These are phyloP conservation scores for Boletus sensibilis DNA, from an alignment of 768 basidiomycete species.

Conservation along the genomic window DNA sequence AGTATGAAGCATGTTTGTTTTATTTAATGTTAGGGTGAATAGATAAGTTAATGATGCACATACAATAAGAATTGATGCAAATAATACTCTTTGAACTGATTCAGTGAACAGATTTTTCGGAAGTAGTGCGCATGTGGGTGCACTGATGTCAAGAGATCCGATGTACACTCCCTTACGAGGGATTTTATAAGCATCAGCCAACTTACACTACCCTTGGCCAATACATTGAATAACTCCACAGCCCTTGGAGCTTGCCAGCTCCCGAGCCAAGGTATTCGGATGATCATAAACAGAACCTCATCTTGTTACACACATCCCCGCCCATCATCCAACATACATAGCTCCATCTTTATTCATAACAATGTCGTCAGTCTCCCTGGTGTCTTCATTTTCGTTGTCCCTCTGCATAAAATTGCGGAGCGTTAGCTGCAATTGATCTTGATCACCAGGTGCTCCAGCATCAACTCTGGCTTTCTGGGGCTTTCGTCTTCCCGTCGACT, in stretches of 20 bases:
- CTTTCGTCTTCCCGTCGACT: slow-evolving; percentile 45
- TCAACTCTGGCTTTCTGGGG: slow-evolving; percentile 31
- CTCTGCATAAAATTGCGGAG: slow-evolving; percentile 50
- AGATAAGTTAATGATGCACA: slow-evolving; percentile 3
- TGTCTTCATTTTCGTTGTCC: slow-evolving; percentile 24
- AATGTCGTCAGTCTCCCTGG: slow-evolving; percentile 34
- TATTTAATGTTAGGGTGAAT: slow-evolving; percentile 1
- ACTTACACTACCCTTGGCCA: background rate
- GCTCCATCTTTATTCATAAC: slow-evolving; percentile 61
- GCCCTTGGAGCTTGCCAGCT: background rate
- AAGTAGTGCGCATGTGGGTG: too few species aligned
- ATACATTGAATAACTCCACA: background rate
- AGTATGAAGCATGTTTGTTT: background rate
- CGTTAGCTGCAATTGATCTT: slow-evolving; percentile 35
- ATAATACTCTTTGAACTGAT: too few species aligned
- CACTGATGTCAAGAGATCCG: background rate
- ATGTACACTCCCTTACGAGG: background rate
- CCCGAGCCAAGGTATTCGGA: background rate
- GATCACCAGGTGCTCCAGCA: slow-evolving; percentile 12
- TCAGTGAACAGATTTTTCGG: too few species aligned
- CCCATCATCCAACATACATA: slow-evolving; percentile 43
- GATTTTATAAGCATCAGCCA: background rate
- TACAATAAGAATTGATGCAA: background rate
- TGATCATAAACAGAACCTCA: background rate
- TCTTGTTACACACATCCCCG: background rate